These are phyloP conservation scores for Thelonectria blattea DNA, from an alignment of 2,329 filamentous ascomycete species.

Conservation along the genomic window DNA sequence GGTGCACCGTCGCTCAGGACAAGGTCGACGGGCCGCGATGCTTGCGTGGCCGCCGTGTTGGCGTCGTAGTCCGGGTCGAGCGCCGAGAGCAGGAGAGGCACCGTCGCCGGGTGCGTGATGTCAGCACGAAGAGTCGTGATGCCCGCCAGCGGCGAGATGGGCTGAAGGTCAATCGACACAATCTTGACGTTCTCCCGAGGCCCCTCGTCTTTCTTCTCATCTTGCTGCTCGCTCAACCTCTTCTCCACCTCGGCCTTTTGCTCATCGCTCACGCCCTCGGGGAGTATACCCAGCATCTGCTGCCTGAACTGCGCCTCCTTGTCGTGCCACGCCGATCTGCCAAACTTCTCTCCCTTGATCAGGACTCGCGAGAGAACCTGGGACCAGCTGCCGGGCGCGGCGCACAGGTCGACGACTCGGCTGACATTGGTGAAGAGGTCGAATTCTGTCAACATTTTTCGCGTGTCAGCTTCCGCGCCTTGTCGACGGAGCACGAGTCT, in stretches of 20 bases:
- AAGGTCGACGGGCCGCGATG: constrained; percentile 83
- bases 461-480: constrained; percentile 17
- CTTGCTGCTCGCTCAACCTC: constrained; percentile 29
- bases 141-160: constrained; percentile 90
- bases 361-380: constrained; percentile 93
- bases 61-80: constrained; percentile 75
- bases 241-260: constrained; percentile 24
- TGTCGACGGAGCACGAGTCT: background rate
- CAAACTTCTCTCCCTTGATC: constrained; percentile 92
- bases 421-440: constrained; percentile 90
- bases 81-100: constrained; percentile 84
- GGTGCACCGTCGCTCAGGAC: constrained; percentile 95
- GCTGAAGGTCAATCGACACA: constrained; percentile 93
- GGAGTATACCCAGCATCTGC: constrained; percentile 62
- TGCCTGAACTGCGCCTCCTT: constrained; percentile 71
- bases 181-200: constrained; percentile 82
- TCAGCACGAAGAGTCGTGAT: constrained; percentile 93
- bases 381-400: constrained; percentile 95
- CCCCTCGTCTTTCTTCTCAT: constrained; percentile 41
- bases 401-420: constrained; percentile 93
- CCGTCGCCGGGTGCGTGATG: constrained; percentile 95
- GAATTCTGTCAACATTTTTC: constrained; percentile 70
- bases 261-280: constrained; percentile 37
- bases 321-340: constrained; percentile 85
- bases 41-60: constrained; percentile 50